These are phyloP conservation scores for Wickerhamiella lipophila DNA, from an alignment of 805 yeast species.

Conservation along the genomic window DNA sequence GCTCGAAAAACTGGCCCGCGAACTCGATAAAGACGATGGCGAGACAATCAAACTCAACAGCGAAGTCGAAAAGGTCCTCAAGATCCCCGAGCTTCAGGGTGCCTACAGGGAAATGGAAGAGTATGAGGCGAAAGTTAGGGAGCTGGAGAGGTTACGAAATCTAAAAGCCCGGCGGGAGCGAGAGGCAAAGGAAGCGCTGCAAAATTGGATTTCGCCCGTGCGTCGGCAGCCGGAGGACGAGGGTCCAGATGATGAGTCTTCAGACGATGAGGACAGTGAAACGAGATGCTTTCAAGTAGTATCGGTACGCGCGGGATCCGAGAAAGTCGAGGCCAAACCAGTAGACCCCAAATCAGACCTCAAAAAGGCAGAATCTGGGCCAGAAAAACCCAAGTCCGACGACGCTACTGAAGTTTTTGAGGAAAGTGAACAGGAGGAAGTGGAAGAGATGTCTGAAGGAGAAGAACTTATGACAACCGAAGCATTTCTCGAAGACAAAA, in stretches of 20 bases:
- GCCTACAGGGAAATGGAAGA: slow-evolving; percentile 16
- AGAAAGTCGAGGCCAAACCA: too few species aligned
- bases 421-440: slow-evolving; percentile 8
- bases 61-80: slow-evolving; percentile 24
- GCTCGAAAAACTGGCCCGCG: slow-evolving; percentile 20
- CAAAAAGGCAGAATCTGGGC: too few species aligned
- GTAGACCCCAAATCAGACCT: too few species aligned
- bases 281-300: too few species aligned
- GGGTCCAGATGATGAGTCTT: background rate
- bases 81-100: slow-evolving; percentile 18
- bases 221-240: slow-evolving; percentile 2
- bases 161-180: background rate
- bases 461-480: background rate
- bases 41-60: slow-evolving; percentile 23
- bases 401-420: background rate
- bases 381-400: slow-evolving; percentile 10
- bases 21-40: slow-evolving; percentile 22
- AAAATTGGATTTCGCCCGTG: background rate
- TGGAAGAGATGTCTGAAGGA: background rate
- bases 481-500: background rate
- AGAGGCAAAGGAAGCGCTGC: background rate
- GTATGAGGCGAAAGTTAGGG: slow-evolving; percentile 16
- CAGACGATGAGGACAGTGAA: slow-evolving; percentile 15
- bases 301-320: too few species aligned
- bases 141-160: background rate